Evolutionary conservation across 139 green algal genomes (phyloP), one percentile per base, ranked within the genome.

Genomic region (Chlamydomonas sphaeroides): DNA sequence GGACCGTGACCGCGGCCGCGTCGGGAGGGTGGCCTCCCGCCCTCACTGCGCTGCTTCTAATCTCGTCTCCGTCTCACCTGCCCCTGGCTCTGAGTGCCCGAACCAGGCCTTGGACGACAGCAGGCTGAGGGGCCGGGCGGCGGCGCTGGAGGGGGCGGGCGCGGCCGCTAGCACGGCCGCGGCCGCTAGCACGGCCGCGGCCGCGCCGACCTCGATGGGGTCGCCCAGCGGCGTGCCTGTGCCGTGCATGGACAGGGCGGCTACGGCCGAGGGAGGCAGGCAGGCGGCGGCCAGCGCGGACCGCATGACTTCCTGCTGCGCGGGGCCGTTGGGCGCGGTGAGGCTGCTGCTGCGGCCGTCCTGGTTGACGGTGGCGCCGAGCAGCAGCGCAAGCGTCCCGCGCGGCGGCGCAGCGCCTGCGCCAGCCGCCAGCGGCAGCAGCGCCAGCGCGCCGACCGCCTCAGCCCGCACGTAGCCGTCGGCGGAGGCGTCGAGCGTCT

Each of bases 331-430:
- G 35, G 95, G 95, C 2, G 95, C 95, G 0, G 94, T 98, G 32
- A 98, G 88, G 71, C 79, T 91, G 88, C 90, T 96, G 76, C 91
- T 95, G 39, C 95, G 89, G 10, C 95, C 95, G 82, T 98, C 95
- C 89, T 98, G 95, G 87, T 97, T 97, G 33, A 98, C 94, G 0
- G 90, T 88, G 2, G 92, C 92, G 33, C 92, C 95, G 3, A 68
- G 35, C n/a, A 97, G 57, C 2, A 94, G 48, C 11, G 88, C 89
- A 20, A 91, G 48, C n/a, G n/a, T n/a, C n/a, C n/a, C n/a, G n/a
- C n/a, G n/a, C n/a, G n/a, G n/a, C 14, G 63, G 62, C 4, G 35
- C 26, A 2, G 2, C 7, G 32, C 76, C 76, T 23, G 21, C 62
- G 25, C 2, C 71, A 65, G 49, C 7, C 0, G 1, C 14, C 36